Evolutionary conservation across 805 yeast species (phyloP).

Genomic region (Schizosaccharomyces osmophilus): DNA sequence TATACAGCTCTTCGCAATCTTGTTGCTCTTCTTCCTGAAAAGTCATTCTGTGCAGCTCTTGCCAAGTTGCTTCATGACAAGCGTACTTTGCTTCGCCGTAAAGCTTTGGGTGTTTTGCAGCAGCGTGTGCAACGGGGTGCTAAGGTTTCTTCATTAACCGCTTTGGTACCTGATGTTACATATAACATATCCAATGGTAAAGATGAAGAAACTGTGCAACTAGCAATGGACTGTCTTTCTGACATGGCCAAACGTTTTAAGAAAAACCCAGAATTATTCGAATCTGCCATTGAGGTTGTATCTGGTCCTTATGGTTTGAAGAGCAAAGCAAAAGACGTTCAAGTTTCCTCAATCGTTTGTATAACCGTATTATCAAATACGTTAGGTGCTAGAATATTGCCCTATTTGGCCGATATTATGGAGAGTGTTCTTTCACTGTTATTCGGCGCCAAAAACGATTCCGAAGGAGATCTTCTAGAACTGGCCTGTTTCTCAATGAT

Average conservation of each 20-base stretch:
- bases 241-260: constrained; percentile 41
- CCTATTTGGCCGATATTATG: constrained; percentile 62
- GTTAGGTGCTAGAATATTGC: constrained; percentile 67
- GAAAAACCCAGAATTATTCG: constrained; percentile 19
- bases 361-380: constrained; percentile 35
- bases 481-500: constrained; percentile 46
- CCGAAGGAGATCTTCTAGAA: constrained; percentile 24
- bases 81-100: neutral
- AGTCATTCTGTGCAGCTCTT: constrained; percentile 9
- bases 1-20: neutral
- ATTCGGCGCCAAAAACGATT: constrained; percentile 18
- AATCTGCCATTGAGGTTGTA: constrained; percentile 23
- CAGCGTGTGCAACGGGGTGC: neutral
- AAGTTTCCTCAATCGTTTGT: constrained; percentile 49
- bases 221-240: constrained; percentile 44
- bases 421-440: constrained; percentile 48
- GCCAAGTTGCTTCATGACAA: constrained; percentile 8
- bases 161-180: neutral
- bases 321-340: constrained; percentile 31
- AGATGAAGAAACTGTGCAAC: constrained; percentile 30
- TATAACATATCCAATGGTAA: constrained; percentile 1
- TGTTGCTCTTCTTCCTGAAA: neutral
- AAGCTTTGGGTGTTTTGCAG: neutral
- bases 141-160: neutral
- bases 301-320: constrained; percentile 31